Evolutionary conservation across 495 filamentous ascomycete species (phyloP).

Genomic region (Copromyces sp.): DNA sequence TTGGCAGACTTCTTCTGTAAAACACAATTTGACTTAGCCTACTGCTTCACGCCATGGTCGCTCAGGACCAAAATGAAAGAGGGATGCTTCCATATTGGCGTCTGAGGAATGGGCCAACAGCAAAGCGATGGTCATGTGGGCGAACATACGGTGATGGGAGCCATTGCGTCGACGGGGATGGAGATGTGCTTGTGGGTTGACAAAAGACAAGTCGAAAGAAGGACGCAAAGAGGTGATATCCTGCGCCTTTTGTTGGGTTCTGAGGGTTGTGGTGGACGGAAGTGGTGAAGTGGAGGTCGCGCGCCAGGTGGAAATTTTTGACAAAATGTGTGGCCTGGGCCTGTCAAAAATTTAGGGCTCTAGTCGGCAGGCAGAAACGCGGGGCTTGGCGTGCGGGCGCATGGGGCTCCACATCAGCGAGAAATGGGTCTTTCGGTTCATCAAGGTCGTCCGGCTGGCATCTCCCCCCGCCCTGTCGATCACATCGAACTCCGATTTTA

Average conservation of each 20-base stretch:
- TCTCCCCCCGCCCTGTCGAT: not conserved
- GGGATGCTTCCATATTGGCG: not conserved
- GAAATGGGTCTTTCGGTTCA: not conserved
- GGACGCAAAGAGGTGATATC: conserved; percentile 62
- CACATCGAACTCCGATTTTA: not conserved
- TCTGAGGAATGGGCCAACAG: conserved; percentile 54
- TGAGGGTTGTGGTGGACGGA: conserved; percentile 4
- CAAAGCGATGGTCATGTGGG: conserved; percentile 65
- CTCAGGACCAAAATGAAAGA: conserved; percentile 9
- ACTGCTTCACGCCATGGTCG: conserved; percentile 67
- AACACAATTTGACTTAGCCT: conserved; percentile 65
- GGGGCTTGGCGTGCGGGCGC: not conserved
- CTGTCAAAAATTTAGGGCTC: conserved; percentile 15
- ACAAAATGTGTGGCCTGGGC: conserved; percentile 14
- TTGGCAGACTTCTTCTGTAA: conserved; percentile 56
- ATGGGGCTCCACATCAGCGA: not conserved
- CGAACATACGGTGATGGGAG: conserved; percentile 61
- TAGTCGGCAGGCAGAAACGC: not conserved
- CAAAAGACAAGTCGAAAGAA: conserved; percentile 3
- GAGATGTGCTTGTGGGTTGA: conserved; percentile 6
- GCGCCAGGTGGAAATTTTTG: not conserved
- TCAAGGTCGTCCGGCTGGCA: not conserved
- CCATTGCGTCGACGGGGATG: conserved; percentile 39
- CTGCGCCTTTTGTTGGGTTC: conserved; percentile 30
- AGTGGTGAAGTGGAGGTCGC: not conserved